Evolutionary conservation across 345 rosid species (phyloP).

Genomic region (Diplotaxis tenuifolia): DNA sequence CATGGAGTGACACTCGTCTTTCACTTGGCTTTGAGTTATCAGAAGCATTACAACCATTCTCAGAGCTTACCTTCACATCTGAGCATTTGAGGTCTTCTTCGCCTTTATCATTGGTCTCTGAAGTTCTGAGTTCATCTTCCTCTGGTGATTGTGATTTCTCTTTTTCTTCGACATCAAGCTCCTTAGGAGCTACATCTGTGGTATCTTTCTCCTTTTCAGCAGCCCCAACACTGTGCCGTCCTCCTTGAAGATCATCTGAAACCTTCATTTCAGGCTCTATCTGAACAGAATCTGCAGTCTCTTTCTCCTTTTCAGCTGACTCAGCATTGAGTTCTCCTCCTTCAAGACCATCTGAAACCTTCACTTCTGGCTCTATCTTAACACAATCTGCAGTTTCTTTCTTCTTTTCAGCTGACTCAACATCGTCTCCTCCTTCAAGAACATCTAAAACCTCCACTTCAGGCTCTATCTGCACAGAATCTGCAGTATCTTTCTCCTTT

Average conservation of each 20-base stretch:
- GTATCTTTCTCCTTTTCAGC: slow-evolving; percentile 39
- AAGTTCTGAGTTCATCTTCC: slow-evolving; percentile 34
- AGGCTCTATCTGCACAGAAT: slow-evolving; percentile 25
- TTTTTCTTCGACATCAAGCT: slow-evolving; percentile 30
- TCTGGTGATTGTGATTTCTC: slow-evolving; percentile 27
- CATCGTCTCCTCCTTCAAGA: slow-evolving; percentile 13
- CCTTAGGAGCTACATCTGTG: slow-evolving; percentile 26
- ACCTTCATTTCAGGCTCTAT: slow-evolving; percentile 35
- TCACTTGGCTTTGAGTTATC: slow-evolving; percentile 49
- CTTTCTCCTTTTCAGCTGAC: slow-evolving; percentile 30
- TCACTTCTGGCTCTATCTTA: slow-evolving; percentile 31
- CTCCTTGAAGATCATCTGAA: slow-evolving; percentile 19
- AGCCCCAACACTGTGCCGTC: not conserved
- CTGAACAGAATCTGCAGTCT: slow-evolving; percentile 17
- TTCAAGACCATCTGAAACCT: slow-evolving; percentile 21
- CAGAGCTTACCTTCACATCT: slow-evolving; percentile 38
- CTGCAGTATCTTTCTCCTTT: slow-evolving; percentile 28
- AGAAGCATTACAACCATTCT: slow-evolving; percentile 32
- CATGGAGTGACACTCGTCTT: slow-evolving; percentile 56
- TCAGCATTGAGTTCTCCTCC: not conserved
- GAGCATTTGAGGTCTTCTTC: slow-evolving; percentile 36
- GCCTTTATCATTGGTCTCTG: slow-evolving; percentile 38
- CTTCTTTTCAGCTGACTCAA: slow-evolving; percentile 32
- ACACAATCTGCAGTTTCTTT: slow-evolving; percentile 20
- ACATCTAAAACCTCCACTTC: slow-evolving; percentile 26